phyloP scores from a whole-genome alignment of 2,329 filamentous ascomycete genomes.

The Ophiostoma angusticollis region DNA sequence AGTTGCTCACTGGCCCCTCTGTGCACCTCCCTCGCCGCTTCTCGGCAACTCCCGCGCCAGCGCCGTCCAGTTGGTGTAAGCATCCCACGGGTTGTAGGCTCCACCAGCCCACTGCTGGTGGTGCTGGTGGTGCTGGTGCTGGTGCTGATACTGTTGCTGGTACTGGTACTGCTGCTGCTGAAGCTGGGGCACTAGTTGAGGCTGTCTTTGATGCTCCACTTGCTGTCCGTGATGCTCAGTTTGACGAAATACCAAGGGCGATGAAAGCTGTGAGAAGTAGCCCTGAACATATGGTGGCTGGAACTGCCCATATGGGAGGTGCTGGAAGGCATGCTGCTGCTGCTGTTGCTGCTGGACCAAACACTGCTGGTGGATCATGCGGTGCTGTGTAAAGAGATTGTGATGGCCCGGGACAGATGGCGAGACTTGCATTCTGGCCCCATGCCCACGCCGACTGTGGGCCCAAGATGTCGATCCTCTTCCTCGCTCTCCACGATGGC shows the following conservation, averaged over 20 bases:
- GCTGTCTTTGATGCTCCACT: background rate
- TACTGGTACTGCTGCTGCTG: background rate
- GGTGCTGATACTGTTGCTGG: background rate
- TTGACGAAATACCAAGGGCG: no score
- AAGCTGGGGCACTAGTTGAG: background rate
- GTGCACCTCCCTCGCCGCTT: background rate
- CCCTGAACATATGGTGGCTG: no score
- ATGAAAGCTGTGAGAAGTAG: no score
- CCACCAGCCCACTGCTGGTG: background rate
- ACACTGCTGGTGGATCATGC: constrained; percentile 1
- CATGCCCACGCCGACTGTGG: background rate
- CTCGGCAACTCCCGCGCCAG: background rate
- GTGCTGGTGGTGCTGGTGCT: background rate
- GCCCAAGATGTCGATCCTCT: no score
- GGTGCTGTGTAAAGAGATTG: constrained; percentile 6
- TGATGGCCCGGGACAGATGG: background rate
- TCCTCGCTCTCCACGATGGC: constrained; percentile 4
- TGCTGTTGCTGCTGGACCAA: constrained; percentile 3
- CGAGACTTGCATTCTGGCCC: background rate
- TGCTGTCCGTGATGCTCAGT: no score
- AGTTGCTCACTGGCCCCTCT: background rate
- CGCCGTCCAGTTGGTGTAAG: background rate
- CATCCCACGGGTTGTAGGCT: constrained; percentile 4
- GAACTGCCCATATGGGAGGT: no score
- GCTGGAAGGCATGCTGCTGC: background rate